Evolutionary conservation across 352 stramenopile genomes (phyloP), one percentile per base, ranked within the genome.

Genomic region (Globisporangium rhizosaccharum): DNA sequence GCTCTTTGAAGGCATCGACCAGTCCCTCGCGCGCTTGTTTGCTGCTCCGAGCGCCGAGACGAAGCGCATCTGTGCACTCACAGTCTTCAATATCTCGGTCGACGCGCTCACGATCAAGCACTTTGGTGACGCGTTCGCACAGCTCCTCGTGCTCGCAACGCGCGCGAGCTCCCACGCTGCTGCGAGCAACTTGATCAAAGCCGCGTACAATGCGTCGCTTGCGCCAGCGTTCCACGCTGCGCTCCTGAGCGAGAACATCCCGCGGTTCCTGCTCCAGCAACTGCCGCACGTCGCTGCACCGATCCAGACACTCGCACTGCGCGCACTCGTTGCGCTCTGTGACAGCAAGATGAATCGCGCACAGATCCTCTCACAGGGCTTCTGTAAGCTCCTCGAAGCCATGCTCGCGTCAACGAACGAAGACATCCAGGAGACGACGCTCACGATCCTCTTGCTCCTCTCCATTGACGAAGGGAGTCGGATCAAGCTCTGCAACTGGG

Each of bases 1-100:
- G 47, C 72, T 90, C 28, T 82, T 82, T 44, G 82, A 92, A 56
- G 82, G 82, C 42, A 75, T 89, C 14, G 82, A 92, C 39, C 80
- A 80, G 17, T 75, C 69, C 7, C 64, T 92, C 12, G 58, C 72
- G 20, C 72, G 75, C 1, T 58, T 92, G 17, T 69, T 82, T 20
- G 67, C 70, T 18, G 63, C 73, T 0, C 52, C 75, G 14, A 81
- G 73, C 26, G 53, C 53, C 33, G 82, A 92, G 54, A 90, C 79
- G 45, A 87, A 84, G 46, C 82, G 80, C 10, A 85, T 88, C 42
- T 89, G 80, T 39, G 79, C 77, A 8, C 63, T 87, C 18, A 68
- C 82, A 0, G 71, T 88, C 3, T 88, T 89, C 56, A 90, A 92
- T 48, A 65, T 92, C 12, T 90, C 79, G 11, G 72, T 65, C 25